A percentile compares a stretch with the other conserved stretches of the same genome.
Conservation (phyloP, 306 rosid genomes). For the Quercus engelmannii region DNA sequence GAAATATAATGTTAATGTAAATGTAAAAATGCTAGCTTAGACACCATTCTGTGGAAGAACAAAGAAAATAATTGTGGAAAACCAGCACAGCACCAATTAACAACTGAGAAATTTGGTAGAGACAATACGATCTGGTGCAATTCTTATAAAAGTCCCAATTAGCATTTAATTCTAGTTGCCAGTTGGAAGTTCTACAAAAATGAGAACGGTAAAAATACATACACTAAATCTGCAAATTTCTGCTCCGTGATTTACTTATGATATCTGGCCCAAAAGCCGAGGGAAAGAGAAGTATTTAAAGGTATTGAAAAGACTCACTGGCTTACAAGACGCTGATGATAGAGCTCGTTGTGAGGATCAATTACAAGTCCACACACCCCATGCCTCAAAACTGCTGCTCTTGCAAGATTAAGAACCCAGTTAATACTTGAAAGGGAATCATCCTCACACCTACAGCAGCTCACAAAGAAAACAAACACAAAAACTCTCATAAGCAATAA, state of each 20-base stretch:
- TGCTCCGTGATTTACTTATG: neutral
- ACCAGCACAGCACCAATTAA: neutral
- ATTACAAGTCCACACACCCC: slow-evolving; percentile 96
- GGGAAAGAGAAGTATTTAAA: neutral
- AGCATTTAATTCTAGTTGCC: neutral
- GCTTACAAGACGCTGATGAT: slow-evolving; percentile 79
- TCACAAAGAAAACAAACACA: slow-evolving; percentile 18
- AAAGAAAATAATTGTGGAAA: neutral
- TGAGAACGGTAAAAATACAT: neutral
- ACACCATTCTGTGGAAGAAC: neutral
- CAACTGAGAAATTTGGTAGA: neutral
- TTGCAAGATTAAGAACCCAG: slow-evolving; percentile 95
- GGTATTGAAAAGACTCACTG: slow-evolving; percentile 55
- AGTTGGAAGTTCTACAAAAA: neutral
- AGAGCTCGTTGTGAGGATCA: slow-evolving; percentile 96
- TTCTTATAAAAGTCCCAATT: neutral
- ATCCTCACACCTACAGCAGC: slow-evolving; percentile 70
- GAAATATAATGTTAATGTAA: neutral
- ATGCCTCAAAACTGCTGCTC: slow-evolving; percentile 80
- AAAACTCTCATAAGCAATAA: slow-evolving; percentile 1
- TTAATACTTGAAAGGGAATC: slow-evolving; percentile 76
- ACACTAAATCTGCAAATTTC: neutral
- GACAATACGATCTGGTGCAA: neutral
- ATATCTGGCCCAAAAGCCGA: neutral
- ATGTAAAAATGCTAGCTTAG: neutral